Conservation (phyloP, 352 stramenopile species). For the Globisporangium cederbergense region DNA sequence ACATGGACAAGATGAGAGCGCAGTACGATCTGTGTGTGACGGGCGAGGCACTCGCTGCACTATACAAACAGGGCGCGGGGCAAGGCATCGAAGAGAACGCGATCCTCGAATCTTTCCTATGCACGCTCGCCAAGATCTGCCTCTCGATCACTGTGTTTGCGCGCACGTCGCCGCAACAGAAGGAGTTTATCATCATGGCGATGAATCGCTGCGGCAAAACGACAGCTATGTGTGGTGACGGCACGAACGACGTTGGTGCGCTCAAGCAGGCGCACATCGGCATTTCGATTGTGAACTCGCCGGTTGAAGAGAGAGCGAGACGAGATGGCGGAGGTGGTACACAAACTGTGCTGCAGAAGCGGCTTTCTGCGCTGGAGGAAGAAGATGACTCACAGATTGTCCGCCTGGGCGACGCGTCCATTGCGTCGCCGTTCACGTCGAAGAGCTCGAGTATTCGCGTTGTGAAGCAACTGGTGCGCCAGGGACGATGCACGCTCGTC, state of each 20-base stretch:
- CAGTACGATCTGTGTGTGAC: conserved; percentile 38
- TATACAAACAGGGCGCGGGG: conserved; percentile 15
- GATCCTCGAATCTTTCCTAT: conserved; percentile 28
- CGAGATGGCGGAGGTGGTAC: not conserved
- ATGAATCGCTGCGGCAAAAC: conserved; percentile 85
- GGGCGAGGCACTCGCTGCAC: conserved; percentile 26
- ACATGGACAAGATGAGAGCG: conserved; percentile 14
- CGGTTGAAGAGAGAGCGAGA: conserved; percentile 4
- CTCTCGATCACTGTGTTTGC: conserved; percentile 84
- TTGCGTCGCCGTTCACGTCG: conserved; percentile 96
- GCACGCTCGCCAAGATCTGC: conserved; percentile 23
- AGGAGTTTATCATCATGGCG: conserved; percentile 88
- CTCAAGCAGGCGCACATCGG: conserved; percentile 91
- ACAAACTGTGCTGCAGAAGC: conserved; percentile 13
- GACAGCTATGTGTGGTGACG: conserved; percentile 95
- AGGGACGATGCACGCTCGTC: conserved; percentile 95
- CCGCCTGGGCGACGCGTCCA: conserved; percentile 94
- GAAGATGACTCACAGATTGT: conserved; percentile 67
- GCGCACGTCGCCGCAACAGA: conserved; percentile 89
- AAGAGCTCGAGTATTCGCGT: conserved; percentile 75
- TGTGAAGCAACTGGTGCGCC: conserved; percentile 90
- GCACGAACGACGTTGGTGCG: conserved; percentile 93
- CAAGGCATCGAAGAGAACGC: conserved; percentile 19
- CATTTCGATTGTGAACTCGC: conserved; percentile 90
- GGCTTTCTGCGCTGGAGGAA: conserved; percentile 21